Percentiles rank a stretch among this genome's conserved stretches.
Evolutionary conservation across 345 rosid species (phyloP).

Genomic region (Xanthoceras sorbifolium): DNA sequence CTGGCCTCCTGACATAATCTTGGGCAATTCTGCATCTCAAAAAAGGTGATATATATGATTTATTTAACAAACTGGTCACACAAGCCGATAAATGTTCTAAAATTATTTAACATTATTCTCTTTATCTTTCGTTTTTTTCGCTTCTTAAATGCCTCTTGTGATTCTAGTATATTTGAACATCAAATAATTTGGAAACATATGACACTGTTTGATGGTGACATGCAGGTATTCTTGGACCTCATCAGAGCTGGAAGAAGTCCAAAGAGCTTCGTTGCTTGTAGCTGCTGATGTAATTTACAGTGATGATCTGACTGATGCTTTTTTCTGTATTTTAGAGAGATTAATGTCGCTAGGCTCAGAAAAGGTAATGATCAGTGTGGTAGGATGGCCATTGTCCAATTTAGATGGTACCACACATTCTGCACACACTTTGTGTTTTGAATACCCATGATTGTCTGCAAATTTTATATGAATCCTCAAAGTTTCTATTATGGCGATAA

Average conservation of each 20-base stretch:
- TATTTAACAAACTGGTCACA: not conserved
- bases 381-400: too few relatives aligned
- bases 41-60: constrained; percentile 39
- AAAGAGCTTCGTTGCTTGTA: constrained; percentile 49
- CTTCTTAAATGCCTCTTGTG: not conserved
- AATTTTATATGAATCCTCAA: not conserved
- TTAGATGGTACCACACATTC: too few relatives aligned
- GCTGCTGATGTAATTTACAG: constrained; percentile 78
- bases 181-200: not conserved
- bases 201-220: constrained; percentile 6
- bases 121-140: not conserved
- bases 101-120: not conserved
- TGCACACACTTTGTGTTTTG: not conserved
- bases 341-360: constrained; percentile 47
- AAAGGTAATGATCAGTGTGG: constrained; percentile 34
- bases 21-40: constrained; percentile 26
- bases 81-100: not conserved
- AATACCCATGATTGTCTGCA: not conserved
- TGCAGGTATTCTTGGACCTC: constrained; percentile 53
- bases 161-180: not conserved
- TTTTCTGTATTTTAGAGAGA: constrained; percentile 47
- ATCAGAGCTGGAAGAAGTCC: constrained; percentile 52
- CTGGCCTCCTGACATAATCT: constrained; percentile 57
- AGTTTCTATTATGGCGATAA: not conserved
- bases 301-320: constrained; percentile 58